A percentile compares a stretch with the other conserved stretches of the same genome.
phyloP scores from a whole-genome alignment of 177 flowering plant genomes.

The Telopea speciosissima region DNA sequence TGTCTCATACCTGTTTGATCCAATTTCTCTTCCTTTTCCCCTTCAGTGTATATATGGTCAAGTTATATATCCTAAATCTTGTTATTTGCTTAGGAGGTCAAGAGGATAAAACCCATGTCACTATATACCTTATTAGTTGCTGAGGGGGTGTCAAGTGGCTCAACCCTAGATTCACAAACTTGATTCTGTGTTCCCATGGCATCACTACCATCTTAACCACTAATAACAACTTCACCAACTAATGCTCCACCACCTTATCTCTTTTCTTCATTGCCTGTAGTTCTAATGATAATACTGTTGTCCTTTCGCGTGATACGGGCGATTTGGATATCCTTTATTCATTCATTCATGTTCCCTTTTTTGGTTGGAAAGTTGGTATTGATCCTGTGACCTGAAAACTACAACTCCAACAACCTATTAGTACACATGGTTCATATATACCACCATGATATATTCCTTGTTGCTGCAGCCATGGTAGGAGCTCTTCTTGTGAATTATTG shows the following conservation, averaged over 20 bases:
- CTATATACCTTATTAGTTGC: neutral
- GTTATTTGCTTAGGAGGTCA: too few species aligned
- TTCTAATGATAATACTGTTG: conserved; percentile 12
- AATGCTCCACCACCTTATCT: conserved; percentile 11
- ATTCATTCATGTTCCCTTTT: neutral
- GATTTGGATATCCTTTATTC: conserved; percentile 11
- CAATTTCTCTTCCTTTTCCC: neutral
- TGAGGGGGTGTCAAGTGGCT: neutral
- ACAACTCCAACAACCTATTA: neutral
- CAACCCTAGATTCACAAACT: conserved; percentile 8
- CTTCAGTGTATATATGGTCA: neutral
- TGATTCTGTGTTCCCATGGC: conserved; percentile 20
- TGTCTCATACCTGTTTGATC: neutral
- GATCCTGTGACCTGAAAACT: conserved; percentile 7
- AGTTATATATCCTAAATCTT: neutral
- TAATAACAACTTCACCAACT: conserved; percentile 11
- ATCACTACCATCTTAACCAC: conserved; percentile 17
- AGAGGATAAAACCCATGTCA: too few species aligned
- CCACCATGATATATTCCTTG: neutral
- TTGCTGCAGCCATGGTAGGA: neutral
- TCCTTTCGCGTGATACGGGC: conserved; percentile 13
- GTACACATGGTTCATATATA: conserved; percentile 8
- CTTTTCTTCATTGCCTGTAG: conserved; percentile 12
- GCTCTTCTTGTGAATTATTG: conserved; percentile 7
- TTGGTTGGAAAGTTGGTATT: conserved; percentile 12